Evolutionary conservation across 2,329 filamentous ascomycete genomes (phyloP).

Genomic region (Ceratocystis lukuohia): DNA sequence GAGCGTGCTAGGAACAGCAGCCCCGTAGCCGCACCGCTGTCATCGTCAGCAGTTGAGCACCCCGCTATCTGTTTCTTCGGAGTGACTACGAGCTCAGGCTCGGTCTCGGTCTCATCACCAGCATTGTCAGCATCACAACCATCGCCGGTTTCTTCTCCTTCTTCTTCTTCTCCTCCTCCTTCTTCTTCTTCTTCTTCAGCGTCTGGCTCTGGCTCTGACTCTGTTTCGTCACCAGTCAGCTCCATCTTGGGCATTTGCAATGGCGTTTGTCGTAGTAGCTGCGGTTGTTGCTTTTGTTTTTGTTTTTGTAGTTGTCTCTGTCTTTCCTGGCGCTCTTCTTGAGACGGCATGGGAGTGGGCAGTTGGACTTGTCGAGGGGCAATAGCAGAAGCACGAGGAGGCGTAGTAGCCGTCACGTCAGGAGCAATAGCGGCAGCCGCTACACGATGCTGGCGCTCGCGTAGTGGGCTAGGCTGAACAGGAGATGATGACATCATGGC

Average conservation of each 20-base stretch:
- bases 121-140: background rate
- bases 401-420: background rate
- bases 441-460: conserved; percentile 2
- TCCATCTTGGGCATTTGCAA: background rate
- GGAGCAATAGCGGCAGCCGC: background rate
- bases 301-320: background rate
- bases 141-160: background rate
- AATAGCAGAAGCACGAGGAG: background rate
- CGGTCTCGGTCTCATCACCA: background rate
- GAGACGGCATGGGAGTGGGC: conserved; percentile 9
- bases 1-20: conserved; percentile 25
- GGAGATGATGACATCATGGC: conserved; percentile 14
- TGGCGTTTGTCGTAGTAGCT: background rate
- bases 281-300: background rate
- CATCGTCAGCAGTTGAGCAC: conserved; percentile 25
- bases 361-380: conserved; percentile 1
- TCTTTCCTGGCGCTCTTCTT: background rate
- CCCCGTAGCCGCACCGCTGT: conserved; percentile 29
- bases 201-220: conserved; percentile 24
- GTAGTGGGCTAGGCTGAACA: conserved; percentile 10
- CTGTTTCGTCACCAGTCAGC: conserved; percentile 15
- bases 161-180: background rate
- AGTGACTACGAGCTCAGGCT: background rate
- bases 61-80: conserved; percentile 7
- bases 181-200: background rate